Evolutionary conservation across 257 asterid genomes (phyloP).

Genomic region (Ocimum tenuiflorum): DNA sequence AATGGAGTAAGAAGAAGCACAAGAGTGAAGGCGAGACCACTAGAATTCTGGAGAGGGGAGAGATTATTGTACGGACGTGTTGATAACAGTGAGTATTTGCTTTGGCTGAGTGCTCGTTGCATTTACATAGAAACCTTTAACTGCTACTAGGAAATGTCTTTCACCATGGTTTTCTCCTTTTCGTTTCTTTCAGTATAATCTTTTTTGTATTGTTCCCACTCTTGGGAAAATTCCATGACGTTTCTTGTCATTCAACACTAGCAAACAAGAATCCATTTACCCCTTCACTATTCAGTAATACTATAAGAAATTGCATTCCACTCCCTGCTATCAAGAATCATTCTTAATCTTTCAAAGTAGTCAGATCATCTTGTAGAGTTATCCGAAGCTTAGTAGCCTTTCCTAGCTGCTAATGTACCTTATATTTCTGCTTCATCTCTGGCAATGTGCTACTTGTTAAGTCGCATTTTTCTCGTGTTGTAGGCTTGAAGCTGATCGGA

Average conservation of each 20-base stretch:
- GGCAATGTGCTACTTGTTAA: background rate
- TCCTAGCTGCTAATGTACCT: background rate
- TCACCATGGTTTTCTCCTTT: background rate
- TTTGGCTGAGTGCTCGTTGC: background rate
- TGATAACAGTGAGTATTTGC: slow-evolving; percentile 50
- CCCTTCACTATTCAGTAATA: background rate
- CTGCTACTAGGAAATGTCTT: background rate
- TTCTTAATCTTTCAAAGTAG: background rate
- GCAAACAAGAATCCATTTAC: background rate
- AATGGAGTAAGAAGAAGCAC: slow-evolving; percentile 82
- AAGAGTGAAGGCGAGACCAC: slow-evolving; percentile 73
- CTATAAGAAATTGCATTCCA: background rate
- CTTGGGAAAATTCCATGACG: background rate
- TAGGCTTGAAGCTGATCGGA: slow-evolving; percentile 77
- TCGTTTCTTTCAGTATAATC: background rate
- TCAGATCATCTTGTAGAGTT: background rate
- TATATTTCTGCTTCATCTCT: background rate
- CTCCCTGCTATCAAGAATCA: background rate
- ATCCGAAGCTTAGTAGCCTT: background rate
- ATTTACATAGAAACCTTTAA: background rate
- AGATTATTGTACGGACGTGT: slow-evolving; percentile 62
- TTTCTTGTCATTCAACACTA: background rate
- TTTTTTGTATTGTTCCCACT: background rate
- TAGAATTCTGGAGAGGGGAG: slow-evolving; percentile 93
- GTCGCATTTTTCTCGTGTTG: slow-evolving; percentile 16